Evolutionary conservation across 306 rosid species (phyloP).

Genomic region (Citrullus mucosospermus): DNA sequence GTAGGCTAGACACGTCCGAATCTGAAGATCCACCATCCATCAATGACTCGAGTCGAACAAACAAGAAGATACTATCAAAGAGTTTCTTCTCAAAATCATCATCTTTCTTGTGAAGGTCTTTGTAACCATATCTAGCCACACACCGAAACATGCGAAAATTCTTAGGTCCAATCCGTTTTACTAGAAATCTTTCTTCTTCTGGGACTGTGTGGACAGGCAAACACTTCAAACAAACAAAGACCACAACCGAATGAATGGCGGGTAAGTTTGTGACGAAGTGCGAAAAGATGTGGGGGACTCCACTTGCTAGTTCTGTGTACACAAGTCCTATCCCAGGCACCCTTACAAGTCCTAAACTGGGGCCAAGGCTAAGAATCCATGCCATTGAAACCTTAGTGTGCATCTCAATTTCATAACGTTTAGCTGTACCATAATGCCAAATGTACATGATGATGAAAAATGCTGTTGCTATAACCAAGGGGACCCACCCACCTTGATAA

Average conservation of each 20-base stretch:
- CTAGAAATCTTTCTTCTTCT: conserved; percentile 68
- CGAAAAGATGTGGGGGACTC: conserved; percentile 73
- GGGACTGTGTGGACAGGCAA: conserved; percentile 72
- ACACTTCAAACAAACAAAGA: conserved; percentile 75
- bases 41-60: conserved; percentile 47
- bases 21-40: conserved; percentile 69
- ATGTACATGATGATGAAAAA: conserved; percentile 56
- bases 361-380: conserved; percentile 69
- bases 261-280: conserved; percentile 89
- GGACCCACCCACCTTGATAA: conserved; percentile 79
- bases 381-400: conserved; percentile 83
- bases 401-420: conserved; percentile 62
- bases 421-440: conserved; percentile 85
- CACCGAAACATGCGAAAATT: conserved; percentile 68
- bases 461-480: conserved; percentile 39
- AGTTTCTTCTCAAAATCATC: conserved; percentile 76
- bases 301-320: conserved; percentile 77
- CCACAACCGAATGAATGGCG: conserved; percentile 82
- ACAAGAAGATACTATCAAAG: conserved; percentile 87
- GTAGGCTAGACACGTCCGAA: conserved; percentile 63
- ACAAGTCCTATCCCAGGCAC: conserved; percentile 91
- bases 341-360: conserved; percentile 84
- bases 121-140: conserved; percentile 83
- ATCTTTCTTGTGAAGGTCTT: conserved; percentile 40
- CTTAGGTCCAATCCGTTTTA: conserved; percentile 85